phyloP scores from a whole-genome alignment of 768 basidiomycete species.

The Trametes gibbosa region DNA sequence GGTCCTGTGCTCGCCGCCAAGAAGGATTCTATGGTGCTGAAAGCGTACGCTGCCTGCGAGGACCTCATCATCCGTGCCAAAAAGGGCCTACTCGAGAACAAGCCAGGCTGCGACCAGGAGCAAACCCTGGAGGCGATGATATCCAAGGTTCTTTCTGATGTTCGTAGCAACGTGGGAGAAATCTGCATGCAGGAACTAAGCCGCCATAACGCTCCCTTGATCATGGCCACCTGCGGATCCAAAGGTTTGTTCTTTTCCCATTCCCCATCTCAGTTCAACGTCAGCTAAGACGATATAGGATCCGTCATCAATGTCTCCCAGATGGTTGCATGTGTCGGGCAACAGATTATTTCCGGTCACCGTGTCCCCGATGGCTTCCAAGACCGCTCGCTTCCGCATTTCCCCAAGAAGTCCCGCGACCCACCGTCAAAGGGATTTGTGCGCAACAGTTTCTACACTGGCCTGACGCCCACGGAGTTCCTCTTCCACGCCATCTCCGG shows the following conservation, averaged over 20 bases:
- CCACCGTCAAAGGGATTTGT: conserved; percentile 99
- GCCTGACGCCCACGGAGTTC: conserved; percentile 91
- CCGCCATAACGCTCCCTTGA: conserved; percentile 92
- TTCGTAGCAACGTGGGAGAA: conserved; percentile 93
- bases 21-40: conserved; percentile 84
- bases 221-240: conserved; percentile 99
- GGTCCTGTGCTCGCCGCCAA: conserved; percentile 75
- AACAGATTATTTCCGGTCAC: conserved; percentile 96
- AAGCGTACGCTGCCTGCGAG: conserved; percentile 85
- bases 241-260: conserved; percentile 60
- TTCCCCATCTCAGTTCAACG: background rate
- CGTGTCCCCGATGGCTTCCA: conserved; percentile 99
- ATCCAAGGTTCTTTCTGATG: conserved; percentile 88
- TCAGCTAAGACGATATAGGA: conserved; percentile 45
- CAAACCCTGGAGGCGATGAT: conserved; percentile 97
- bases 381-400: conserved; percentile 98
- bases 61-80: conserved; percentile 87
- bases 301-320: conserved; percentile 99
- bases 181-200: conserved; percentile 99
- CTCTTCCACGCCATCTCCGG: conserved; percentile 99
- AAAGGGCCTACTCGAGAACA: conserved; percentile 90
- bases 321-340: conserved; percentile 99
- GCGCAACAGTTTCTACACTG: conserved; percentile 93
- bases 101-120: conserved; percentile 96
- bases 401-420: conserved; percentile 93